These are phyloP conservation scores for Penicillium diatomitis DNA, from an alignment of 495 filamentous ascomycete species.

Conservation along the genomic window DNA sequence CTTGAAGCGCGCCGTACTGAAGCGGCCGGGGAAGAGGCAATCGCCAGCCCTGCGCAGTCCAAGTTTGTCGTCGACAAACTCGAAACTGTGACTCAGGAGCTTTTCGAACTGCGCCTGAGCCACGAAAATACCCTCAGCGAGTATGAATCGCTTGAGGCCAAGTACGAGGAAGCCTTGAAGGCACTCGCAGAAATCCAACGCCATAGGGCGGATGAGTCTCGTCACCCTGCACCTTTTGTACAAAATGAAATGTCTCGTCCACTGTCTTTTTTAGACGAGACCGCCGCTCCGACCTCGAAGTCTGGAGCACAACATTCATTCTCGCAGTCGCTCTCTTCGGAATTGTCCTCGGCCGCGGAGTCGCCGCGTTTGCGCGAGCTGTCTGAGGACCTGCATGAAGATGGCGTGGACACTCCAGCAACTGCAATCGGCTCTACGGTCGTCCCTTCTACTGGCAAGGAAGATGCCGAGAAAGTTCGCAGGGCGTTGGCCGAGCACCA, in stretches of 20 bases:
- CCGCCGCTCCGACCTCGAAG: slow-evolving; percentile 54
- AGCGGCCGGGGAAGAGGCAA: slow-evolving; percentile 16
- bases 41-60: slow-evolving; percentile 67
- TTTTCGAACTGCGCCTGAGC: slow-evolving; percentile 80
- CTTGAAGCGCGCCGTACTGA: slow-evolving; percentile 17
- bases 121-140: slow-evolving; percentile 79
- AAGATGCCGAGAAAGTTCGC: slow-evolving; percentile 64
- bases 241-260: slow-evolving; percentile 57
- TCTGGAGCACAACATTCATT: slow-evolving; percentile 73
- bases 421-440: slow-evolving; percentile 10
- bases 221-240: slow-evolving; percentile 44
- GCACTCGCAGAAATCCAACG: slow-evolving; percentile 68
- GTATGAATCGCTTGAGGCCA: slow-evolving; percentile 71
- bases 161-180: slow-evolving; percentile 83
- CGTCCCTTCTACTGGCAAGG: slow-evolving; percentile 25
- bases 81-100: slow-evolving; percentile 83
- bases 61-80: slow-evolving; percentile 88
- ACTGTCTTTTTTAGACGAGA: slow-evolving; percentile 82
- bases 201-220: slow-evolving; percentile 75
- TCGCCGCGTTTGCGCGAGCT: slow-evolving; percentile 58
- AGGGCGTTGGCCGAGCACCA: slow-evolving; percentile 67
- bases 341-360: slow-evolving; percentile 87
- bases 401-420: slow-evolving; percentile 11
- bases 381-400: slow-evolving; percentile 41
- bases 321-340: slow-evolving; percentile 92